Conservation (phyloP, 1,139 yeast species). For the Kurtzmaniella quercitrusa region DNA sequence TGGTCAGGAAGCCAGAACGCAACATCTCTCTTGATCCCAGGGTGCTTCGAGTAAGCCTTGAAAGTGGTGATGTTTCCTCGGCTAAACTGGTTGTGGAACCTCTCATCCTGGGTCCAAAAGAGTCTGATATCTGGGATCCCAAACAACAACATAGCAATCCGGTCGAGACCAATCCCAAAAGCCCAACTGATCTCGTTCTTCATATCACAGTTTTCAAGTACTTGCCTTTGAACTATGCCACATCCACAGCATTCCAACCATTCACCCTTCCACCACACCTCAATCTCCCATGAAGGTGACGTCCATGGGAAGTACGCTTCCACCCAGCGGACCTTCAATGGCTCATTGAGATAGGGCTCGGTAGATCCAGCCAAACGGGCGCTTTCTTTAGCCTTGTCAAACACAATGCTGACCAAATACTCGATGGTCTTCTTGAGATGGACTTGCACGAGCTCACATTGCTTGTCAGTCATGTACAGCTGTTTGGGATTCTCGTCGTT, state of each 20-base stretch:
- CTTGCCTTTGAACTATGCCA: conserved; percentile 82
- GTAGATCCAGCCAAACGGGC: conserved; percentile 65
- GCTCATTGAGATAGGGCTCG: conserved; percentile 62
- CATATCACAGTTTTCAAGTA: conserved; percentile 68
- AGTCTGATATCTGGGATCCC: conserved; percentile 93
- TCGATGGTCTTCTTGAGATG: conserved; percentile 88
- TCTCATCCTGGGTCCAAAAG: conserved; percentile 83
- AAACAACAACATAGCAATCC: conserved; percentile 92
- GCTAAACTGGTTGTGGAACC: conserved; percentile 71
- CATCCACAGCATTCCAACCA: conserved; percentile 98
- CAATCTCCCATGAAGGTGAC: conserved; percentile 97
- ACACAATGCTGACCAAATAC: conserved; percentile 75
- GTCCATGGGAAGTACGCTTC: conserved; percentile 99
- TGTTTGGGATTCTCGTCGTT: conserved; percentile 77
- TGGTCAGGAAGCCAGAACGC: conserved; percentile 79
- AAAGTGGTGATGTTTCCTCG: conserved; percentile 66
- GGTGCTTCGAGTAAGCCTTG: conserved; percentile 87
- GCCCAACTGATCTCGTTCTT: conserved; percentile 84
- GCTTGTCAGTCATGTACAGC: conserved; percentile 62
- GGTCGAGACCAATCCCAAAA: conserved; percentile 91
- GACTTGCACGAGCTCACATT: conserved; percentile 62
- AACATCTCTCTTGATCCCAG: conserved; percentile 80
- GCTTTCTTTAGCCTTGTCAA: conserved; percentile 66
- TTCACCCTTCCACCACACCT: conserved; percentile 98
- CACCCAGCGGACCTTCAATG: conserved; percentile 88